Evolutionary conservation across 169 alveolate genomes (phyloP).

Genomic region (Plasmodium fragile): DNA sequence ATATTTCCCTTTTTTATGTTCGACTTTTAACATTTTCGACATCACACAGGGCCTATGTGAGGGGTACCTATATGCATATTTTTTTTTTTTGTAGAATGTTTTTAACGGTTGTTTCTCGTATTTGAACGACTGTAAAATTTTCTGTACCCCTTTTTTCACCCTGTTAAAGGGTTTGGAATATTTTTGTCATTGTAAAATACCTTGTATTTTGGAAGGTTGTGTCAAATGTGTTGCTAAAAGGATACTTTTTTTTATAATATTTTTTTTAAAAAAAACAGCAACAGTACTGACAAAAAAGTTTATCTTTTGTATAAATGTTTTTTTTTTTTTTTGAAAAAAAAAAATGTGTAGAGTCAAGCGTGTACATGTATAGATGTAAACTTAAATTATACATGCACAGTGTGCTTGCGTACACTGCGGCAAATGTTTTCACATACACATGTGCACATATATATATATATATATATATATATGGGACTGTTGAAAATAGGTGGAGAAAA

Average conservation of each 20-base stretch:
- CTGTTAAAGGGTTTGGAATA: not conserved
- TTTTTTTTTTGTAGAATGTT: not conserved
- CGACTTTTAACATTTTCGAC: not conserved
- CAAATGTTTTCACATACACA: not conserved
- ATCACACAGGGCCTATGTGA: not conserved
- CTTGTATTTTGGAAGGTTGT: not conserved
- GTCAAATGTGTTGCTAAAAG: not conserved
- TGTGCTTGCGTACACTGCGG: not conserved
- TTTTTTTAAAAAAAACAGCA: not conserved
- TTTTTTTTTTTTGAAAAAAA: not conserved
- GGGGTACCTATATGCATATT: not conserved
- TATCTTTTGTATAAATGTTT: not conserved
- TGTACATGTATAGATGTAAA: not conserved
- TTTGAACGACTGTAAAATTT: not conserved
- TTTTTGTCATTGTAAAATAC: not conserved
- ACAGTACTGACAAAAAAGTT: slow-evolving; percentile 22
- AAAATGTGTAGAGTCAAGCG: not conserved
- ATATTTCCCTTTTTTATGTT: not conserved
- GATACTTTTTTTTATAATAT: slow-evolving; percentile 5
- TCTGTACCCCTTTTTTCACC: not conserved
- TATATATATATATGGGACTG: not conserved
- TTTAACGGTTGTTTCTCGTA: not conserved
- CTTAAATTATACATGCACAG: slow-evolving; percentile 12
- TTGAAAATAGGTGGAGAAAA: not conserved
- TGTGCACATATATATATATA: not conserved